These are phyloP conservation scores for Microbotryum intermedium DNA, from an alignment of 1,284 basidiomycete species.

Conservation along the genomic window DNA sequence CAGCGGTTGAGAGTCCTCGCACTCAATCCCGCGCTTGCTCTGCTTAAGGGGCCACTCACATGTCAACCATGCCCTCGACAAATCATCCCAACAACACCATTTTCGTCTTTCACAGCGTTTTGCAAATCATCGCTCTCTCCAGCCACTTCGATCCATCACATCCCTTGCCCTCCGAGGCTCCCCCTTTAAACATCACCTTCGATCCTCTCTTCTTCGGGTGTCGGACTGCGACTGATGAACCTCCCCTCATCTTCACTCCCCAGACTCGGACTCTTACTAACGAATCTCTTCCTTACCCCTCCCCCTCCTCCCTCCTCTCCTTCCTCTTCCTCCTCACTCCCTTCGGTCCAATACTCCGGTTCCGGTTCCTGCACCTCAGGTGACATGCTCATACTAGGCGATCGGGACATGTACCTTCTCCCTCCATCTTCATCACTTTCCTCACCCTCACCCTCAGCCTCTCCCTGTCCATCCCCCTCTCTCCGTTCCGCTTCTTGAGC, in stretches of 20 bases:
- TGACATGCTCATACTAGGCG: slow-evolving; percentile 14
- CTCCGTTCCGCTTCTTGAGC: slow-evolving; percentile 9
- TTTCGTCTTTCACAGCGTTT: too few relatives aligned
- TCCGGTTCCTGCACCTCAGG: slow-evolving; percentile 5
- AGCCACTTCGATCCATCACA: too few relatives aligned
- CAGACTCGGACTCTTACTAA: slow-evolving; percentile 9
- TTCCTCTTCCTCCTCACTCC: not conserved
- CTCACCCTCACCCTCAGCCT: slow-evolving; percentile 11
- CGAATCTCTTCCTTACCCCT: slow-evolving; percentile 1
- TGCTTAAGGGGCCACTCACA: too few relatives aligned
- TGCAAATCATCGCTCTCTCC: too few relatives aligned
- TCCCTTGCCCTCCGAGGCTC: too few relatives aligned
- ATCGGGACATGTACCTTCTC: slow-evolving; percentile 20
- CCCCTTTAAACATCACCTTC: slow-evolving; percentile 16
- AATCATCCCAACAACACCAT: too few relatives aligned
- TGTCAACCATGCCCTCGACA: too few relatives aligned
- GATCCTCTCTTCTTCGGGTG: slow-evolving; percentile 14
- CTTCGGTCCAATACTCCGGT: slow-evolving; percentile 17
- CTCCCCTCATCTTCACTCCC: slow-evolving; percentile 11
- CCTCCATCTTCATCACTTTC: slow-evolving; percentile 17
- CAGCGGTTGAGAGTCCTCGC: too few relatives aligned
- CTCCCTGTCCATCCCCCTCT: slow-evolving; percentile 11
- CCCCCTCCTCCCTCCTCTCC: not conserved
- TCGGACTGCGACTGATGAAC: slow-evolving; percentile 25
- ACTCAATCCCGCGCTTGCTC: too few relatives aligned